Percentiles rank a stretch among this genome's conserved stretches.
Evolutionary conservation across 2,329 filamentous ascomycete species (phyloP).

Genomic region (Trichophyton mentagrophytes): DNA sequence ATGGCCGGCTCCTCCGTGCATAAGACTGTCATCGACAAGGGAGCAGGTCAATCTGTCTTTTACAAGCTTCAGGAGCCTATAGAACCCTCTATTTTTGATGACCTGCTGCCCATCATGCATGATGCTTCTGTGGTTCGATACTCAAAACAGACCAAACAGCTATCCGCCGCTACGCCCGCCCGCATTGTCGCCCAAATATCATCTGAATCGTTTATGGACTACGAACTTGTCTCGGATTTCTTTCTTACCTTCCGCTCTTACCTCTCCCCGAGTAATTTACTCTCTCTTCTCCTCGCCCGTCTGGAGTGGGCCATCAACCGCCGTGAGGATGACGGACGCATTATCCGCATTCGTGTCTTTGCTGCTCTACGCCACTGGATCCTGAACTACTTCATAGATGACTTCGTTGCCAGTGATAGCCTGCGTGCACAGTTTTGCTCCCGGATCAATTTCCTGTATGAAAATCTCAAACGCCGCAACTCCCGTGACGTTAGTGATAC

Average conservation of each 20-base stretch:
- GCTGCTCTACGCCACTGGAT: conserved; percentile 96
- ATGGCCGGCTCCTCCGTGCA: background rate
- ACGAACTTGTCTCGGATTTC: conserved; percentile 93
- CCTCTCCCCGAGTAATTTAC: conserved; percentile 59
- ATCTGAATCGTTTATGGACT: conserved; percentile 88
- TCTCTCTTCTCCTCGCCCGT: conserved; percentile 72
- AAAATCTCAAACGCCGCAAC: conserved; percentile 38
- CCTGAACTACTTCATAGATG: conserved; percentile 91
- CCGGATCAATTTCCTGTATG: conserved; percentile 55
- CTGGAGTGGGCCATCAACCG: conserved; percentile 75
- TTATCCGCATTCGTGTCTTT: conserved; percentile 91
- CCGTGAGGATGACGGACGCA: conserved; percentile 70
- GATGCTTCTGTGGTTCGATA: conserved; percentile 73
- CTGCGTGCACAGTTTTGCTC: conserved; percentile 69
- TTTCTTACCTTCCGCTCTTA: conserved; percentile 91
- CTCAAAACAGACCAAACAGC: conserved; percentile 54
- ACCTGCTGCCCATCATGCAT: conserved; percentile 68
- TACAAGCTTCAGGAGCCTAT: conserved; percentile 51
- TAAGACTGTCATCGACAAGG: background rate
- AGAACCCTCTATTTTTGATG: conserved; percentile 57
- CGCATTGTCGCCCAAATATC: conserved; percentile 93
- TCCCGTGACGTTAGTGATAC: conserved; percentile 50
- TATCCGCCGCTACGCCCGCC: conserved; percentile 79
- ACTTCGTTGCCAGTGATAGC: conserved; percentile 66
- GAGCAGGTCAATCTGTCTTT: conserved; percentile 14